A percentile compares a stretch with the other conserved stretches of the same genome.
phyloP scores from a whole-genome alignment of 768 basidiomycete species.

The Naganishia antarctica region DNA sequence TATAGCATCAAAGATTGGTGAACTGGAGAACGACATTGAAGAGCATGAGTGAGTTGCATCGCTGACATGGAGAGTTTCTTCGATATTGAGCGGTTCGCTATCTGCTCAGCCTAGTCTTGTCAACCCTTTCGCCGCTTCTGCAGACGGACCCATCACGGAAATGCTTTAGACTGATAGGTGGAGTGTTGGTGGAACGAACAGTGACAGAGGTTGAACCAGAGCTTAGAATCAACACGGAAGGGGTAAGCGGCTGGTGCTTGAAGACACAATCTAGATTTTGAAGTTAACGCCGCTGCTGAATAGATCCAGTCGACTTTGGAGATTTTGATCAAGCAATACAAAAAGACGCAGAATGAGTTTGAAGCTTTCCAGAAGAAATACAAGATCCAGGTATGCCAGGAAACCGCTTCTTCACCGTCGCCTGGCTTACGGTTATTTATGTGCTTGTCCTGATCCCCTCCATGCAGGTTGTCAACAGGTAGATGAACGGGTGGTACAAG shows the following conservation, averaged over 20 bases:
- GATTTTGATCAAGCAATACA: constrained; percentile 78
- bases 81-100: neutral
- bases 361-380: constrained; percentile 43
- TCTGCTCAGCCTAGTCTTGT: constrained; percentile 72
- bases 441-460: too few relatives aligned
- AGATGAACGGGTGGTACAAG: too few relatives aligned
- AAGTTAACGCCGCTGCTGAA: too few relatives aligned
- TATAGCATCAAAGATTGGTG: constrained; percentile 90
- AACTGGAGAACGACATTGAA: constrained; percentile 91
- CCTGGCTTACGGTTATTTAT: too few relatives aligned
- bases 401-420: neutral
- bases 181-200: constrained; percentile 89
- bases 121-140: constrained; percentile 75
- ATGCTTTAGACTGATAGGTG: constrained; percentile 94
- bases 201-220: constrained; percentile 91
- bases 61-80: neutral
- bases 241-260: constrained; percentile 55
- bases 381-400: constrained; percentile 55
- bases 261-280: too few relatives aligned
- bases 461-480: constrained; percentile 11
- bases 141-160: constrained; percentile 81
- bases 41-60: constrained; percentile 73
- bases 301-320: constrained; percentile 79
- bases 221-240: constrained; percentile 79
- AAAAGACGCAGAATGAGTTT: constrained; percentile 51